Evolutionary conservation across 192 early-diverging fungal species (phyloP), one percentile per base, ranked within the genome.

Genomic region (Mortierella alpina): DNA sequence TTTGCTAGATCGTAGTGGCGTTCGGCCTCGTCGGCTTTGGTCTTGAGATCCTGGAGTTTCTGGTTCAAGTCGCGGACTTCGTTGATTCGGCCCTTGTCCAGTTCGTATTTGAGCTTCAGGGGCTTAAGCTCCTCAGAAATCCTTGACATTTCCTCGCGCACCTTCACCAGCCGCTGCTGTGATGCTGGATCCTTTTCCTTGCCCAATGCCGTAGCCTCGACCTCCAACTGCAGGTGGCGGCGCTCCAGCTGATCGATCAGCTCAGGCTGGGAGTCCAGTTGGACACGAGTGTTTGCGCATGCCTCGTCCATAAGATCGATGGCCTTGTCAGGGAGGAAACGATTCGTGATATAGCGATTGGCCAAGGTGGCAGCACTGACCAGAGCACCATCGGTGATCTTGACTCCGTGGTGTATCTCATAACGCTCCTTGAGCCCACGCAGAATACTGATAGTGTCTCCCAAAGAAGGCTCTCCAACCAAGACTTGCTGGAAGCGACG

Each of bases 221-320:
- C 93, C 82, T 99, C 97, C 10, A 98, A 87, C 85, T 98, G 98
- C 45, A 98, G 84, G 63, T 92, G 89, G 46, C 91, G 92, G 49
- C 98, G 93, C 70, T 99, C 96, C n/a, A 99, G 87, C 5, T 92
- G 88, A 84, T 99, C 98, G 58, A 99, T 98, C 63, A 91, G 85
- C 85, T 99, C 98, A 7, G 98, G 98, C 73, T 97, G 94, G 9
- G 96, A 95, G 75, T 99, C 98, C 17, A 98, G 88, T 82, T 99
- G 97, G 9, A 99, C 97, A 39, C 96, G 93, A 5, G 92, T 92
- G 84, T 96, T 95, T 15, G 98, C 97, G 82, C 95, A 96, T 2
- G 97, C 97, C 85, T 99, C 97, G 82, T 99, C 98, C 59, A 98
- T 88, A 22, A 88, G 62, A 81, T 95, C 94, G 49, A 95, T 95